Base-by-base conservation (phyloP, 768 basidiomycete genomes). In the Russula ochroleuca region DNA sequence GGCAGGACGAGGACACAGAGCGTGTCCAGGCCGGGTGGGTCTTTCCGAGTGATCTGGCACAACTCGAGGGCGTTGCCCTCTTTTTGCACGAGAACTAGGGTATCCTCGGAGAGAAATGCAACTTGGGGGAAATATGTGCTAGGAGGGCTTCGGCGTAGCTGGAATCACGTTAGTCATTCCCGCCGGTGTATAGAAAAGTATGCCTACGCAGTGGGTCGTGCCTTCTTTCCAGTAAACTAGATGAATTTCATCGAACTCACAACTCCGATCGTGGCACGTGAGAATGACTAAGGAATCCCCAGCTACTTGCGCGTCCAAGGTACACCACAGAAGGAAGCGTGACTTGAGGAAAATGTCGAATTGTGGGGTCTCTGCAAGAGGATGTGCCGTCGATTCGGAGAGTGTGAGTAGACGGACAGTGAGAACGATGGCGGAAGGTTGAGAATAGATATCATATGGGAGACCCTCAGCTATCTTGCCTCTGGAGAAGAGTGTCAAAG, bases 51-150 rank as follows among this genome's bases (percentile, higher is more conserved):
- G n/a, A 65, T 61, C 37, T 55, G 38, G 54, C 64, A 65, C 54
- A 65, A 15, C 10, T 65, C 64, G 40, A 65, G 64, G n/a, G 64
- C 59, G 19, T 65, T 65, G 28, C 64, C 64, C 28, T 65, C 47
- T 28, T 56, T 61, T 41, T 65, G 59, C 5, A 65, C 59, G 23
- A 65, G 49, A 11, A 65, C 35, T 35, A 65, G 54, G 48, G 54
- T 57, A 10, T 65, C 59, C 13, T 61, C 59, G 5, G 64, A 51
- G 28, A 65, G 53, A 38, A 65, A 65, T n/a, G 64, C 61, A 21
- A 65, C 41, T 57, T 51, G 64, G 9, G 64, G 59, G 41, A 61
- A 65, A 40, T 65, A 65, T 8, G 64, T 65, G 31, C 48, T 61
- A 4, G 64, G 64, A 5, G 64, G 59, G 33, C 64, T 65, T 40